Evolutionary conservation across 2,329 filamentous ascomycete species (phyloP).

Genomic region (Paramyrothecium roridum): DNA sequence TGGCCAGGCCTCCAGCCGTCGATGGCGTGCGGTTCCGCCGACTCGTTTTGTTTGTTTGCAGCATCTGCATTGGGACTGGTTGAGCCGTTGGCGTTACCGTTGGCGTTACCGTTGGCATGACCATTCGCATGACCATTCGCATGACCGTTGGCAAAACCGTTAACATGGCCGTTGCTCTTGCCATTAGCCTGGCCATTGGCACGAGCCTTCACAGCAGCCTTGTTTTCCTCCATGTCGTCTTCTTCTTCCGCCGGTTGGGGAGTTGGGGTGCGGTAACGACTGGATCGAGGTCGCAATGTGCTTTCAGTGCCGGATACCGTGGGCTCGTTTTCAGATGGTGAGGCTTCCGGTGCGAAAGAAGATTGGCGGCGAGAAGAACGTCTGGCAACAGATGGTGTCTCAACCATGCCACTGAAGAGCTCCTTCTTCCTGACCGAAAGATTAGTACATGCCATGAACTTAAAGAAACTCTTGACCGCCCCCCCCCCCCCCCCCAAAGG

Average conservation of each 20-base stretch:
- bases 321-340: conserved; percentile 48
- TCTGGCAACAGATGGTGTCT: conserved; percentile 41
- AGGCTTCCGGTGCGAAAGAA: conserved; percentile 38
- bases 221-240: conserved; percentile 19
- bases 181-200: conserved; percentile 22
- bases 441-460: conserved; percentile 2
- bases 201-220: conserved; percentile 24
- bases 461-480: no score
- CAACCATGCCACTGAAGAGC: conserved; percentile 59
- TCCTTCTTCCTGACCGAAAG: conserved; percentile 52
- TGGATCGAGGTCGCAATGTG: conserved; percentile 26
- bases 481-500: no score
- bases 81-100: conserved; percentile 19
- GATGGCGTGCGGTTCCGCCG: conserved; percentile 18
- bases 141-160: conserved; percentile 19
- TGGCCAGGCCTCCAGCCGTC: conserved; percentile 59
- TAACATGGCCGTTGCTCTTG: conserved; percentile 26
- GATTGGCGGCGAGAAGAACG: conserved; percentile 50
- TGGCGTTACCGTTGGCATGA: conserved; percentile 17
- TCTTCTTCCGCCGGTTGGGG: conserved; percentile 43
- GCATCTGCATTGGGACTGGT: conserved; percentile 1
- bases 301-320: conserved; percentile 41
- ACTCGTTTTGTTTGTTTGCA: conserved; percentile 11
- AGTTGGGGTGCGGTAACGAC: conserved; percentile 46
- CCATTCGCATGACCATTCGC: conserved; percentile 2